Percentiles rank a stretch among this genome's conserved stretches.
These are phyloP conservation scores for Hyaloperonospora brassicae DNA, from an alignment of 352 stramenopile genomes.

Conservation along the genomic window DNA sequence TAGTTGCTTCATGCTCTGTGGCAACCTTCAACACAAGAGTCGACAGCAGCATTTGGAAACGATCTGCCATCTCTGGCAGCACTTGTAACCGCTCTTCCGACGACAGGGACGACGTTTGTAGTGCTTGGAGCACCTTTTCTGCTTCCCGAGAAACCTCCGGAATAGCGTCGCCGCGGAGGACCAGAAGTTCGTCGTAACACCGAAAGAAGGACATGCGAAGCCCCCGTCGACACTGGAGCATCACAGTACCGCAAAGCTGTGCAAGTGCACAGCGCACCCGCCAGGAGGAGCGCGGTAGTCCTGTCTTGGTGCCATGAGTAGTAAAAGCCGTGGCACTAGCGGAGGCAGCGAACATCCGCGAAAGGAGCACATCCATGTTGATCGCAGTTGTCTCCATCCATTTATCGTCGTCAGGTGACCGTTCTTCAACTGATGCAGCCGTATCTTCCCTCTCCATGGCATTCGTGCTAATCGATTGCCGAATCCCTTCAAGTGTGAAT, in stretches of 20 bases:
- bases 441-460: not conserved
- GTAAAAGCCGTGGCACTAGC: constrained; percentile 15
- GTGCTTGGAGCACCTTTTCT: constrained; percentile 19
- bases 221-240: constrained; percentile 39
- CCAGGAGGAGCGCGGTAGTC: constrained; percentile 44
- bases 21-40: constrained; percentile 52
- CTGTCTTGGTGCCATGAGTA: constrained; percentile 20
- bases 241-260: constrained; percentile 49
- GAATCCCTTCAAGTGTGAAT: constrained; percentile 30
- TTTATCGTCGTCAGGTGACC: constrained; percentile 19
- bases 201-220: constrained; percentile 60
- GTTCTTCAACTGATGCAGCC: not conserved
- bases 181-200: constrained; percentile 73
- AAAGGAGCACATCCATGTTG: constrained; percentile 62
- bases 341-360: constrained; percentile 37
- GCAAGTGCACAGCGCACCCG: constrained; percentile 50
- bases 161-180: constrained; percentile 53
- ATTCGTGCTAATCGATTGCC: constrained; percentile 15
- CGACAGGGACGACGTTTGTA: constrained; percentile 28
- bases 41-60: constrained; percentile 66
- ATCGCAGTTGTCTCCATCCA: constrained; percentile 49
- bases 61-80: constrained; percentile 47
- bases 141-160: constrained; percentile 22
- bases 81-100: constrained; percentile 49
- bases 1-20: constrained; percentile 55